phyloP scores from a whole-genome alignment of 345 rosid genomes.

The Cardamine chenopodiifolia region DNA sequence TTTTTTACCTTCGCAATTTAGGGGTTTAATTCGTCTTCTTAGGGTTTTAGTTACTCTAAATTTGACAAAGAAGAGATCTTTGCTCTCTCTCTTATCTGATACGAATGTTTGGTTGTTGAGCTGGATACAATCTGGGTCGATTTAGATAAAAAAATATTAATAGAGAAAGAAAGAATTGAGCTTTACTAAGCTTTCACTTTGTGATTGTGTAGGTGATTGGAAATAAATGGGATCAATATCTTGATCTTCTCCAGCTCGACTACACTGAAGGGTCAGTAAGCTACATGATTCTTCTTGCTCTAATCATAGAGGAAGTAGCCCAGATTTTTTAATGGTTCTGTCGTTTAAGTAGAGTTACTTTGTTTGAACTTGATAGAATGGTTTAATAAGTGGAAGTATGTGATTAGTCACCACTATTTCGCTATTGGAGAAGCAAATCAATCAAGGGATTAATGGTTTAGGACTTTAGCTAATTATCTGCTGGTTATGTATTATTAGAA shows the following conservation, averaged over 20 bases:
- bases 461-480: neutral
- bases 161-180: slow-evolving; percentile 21
- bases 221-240: slow-evolving; percentile 47
- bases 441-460: slow-evolving; percentile 1
- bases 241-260: slow-evolving; percentile 46
- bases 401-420: neutral
- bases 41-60: slow-evolving; percentile 3
- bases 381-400: neutral
- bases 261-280: slow-evolving; percentile 46
- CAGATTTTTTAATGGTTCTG: neutral
- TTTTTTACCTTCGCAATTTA: neutral
- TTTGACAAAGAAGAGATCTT: neutral
- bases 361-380: neutral
- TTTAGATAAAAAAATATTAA: neutral
- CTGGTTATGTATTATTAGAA: neutral
- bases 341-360: neutral
- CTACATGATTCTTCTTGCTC: neutral
- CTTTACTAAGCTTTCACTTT: slow-evolving; percentile 16
- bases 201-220: slow-evolving; percentile 42
- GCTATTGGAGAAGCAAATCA: neutral
- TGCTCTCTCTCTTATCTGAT: neutral
- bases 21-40: neutral
- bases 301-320: slow-evolving; percentile 4
- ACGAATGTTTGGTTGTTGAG: neutral
- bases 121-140: neutral